Evolutionary conservation across 306 rosid species (phyloP), one percentile per base, ranked within the genome.

Genomic region (Trifolium subterraneum): DNA sequence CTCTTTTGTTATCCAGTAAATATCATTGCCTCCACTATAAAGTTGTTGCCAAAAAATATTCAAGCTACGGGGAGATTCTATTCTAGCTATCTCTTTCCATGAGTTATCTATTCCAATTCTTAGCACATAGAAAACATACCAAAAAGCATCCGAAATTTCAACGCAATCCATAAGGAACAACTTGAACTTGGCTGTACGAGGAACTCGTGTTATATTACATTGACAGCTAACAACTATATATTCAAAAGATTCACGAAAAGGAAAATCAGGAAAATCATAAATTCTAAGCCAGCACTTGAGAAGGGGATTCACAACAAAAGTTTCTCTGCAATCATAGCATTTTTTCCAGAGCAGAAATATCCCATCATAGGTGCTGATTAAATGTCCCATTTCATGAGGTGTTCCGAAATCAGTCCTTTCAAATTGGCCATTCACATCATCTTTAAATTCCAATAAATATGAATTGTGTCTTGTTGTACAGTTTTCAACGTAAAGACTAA

Each of bases 31-130:
- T 60, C 42, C 66, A 4, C 2, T 29, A 13, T 10, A 27, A 19
- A 56, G 3, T 56, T n/a, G 62, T 11, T 22, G 5, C 33, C 8
- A 4, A 2, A 10, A 9, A 10, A 55, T 9, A 22, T 11, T 1
- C 3, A 1, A 5, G 2, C 6, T 4, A 22, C 0, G 3, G 3
- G 14, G n/a, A 10, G 8, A 3, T 55, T 55, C 35, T 58, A 15
- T 55, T 55, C 62, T 55, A 55, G 33, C n/a, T 4, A 55, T 55
- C 62, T 55, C 62, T 22, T 20, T 10, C 62, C 62, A 55, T 55
- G 62, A 55, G 33, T 22, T 22, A 20, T 55, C n/a, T 10, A 55
- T 55, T 55, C 62, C 62, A 55, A 55, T 6, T 55, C 62, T 55
- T 22, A 55, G 33, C 33, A 22, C 62, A 20, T 55, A 55, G n/a